Evolutionary conservation across 2,329 filamentous ascomycete species (phyloP), one percentile per base, ranked within the genome.

Genomic region (Penicillium sp.): DNA sequence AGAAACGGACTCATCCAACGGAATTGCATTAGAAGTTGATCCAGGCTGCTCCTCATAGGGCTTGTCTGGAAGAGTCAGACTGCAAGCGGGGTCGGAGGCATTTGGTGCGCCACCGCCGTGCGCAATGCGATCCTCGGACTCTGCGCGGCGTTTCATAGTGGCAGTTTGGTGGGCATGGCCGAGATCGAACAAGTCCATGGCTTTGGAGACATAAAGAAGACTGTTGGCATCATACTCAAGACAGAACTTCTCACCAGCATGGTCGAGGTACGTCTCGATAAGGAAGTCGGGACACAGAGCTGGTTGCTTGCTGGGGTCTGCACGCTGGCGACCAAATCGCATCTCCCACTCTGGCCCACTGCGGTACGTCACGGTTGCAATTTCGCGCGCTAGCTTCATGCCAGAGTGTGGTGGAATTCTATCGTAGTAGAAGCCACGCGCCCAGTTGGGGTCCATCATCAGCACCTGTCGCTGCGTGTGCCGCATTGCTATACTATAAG

Each of bases 381-480:
- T 99, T 76, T 99, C 90, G 57, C 94, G 87, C 0, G 94, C 93
- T 7, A 99, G 87, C 77, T 99, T 99, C 93, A 99, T 97, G 48
- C 94, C 94, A 0, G 89, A 87, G 69, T 99, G 94, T 0, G 94
- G 94, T 2, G 94, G 94, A 7, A 99, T 86, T 40, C 81, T 79
- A 68, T 87, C 88, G 71, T 96, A 96, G 79, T 97, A 97, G 77
- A 93, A 96, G 2, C 94, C 94, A 35, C 94, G 86, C 64, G 90
- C 90, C 94, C 94, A 99, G 69, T 96, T 92, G 2, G 92, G 92
- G 68, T 99, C 94, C 89, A 97, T 97, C 92, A 99, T 97, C 46
- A 99, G 83, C 1, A 97, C 94, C 78, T 97, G 94, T 29, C 94
- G 87, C 76, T 99, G 94, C 0, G 93, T 96, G 76, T 99, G 94